Conservation (phyloP, 345 rosid species). For the Gossypium turneri region DNA sequence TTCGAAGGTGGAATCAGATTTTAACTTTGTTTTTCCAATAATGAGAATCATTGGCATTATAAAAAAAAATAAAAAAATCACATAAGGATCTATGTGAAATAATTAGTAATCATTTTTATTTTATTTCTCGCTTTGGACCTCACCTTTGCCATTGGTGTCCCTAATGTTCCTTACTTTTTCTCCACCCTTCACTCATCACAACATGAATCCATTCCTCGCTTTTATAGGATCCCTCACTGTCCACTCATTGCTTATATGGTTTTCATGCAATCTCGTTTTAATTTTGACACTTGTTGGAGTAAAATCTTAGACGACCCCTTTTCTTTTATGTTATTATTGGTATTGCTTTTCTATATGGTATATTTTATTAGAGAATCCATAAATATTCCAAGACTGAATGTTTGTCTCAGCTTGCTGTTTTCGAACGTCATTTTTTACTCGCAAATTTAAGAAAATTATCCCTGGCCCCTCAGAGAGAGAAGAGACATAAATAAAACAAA, state of each 20-base stretch:
- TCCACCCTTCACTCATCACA: conserved; percentile 27
- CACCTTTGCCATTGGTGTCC: conserved; percentile 23
- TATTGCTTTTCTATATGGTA: background rate
- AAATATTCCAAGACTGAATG: background rate
- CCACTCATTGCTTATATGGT: conserved; percentile 25
- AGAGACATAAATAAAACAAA: background rate
- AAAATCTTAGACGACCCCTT: background rate
- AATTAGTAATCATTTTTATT: conserved; percentile 50
- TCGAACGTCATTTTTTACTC: background rate
- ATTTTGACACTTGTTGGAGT: conserved; percentile 21
- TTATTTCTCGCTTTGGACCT: conserved; percentile 38
- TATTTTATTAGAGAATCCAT: background rate
- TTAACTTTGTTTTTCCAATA: conserved; percentile 38
- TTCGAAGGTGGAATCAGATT: conserved; percentile 11
- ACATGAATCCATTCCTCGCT: conserved; percentile 31
- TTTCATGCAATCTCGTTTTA: conserved; percentile 32
- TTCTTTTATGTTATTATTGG: background rate
- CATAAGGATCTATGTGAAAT: conserved; percentile 51
- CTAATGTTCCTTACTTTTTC: conserved; percentile 17
- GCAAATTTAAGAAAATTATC: background rate
- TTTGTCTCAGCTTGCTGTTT: background rate
- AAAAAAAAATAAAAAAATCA: conserved; percentile 33
- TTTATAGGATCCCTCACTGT: conserved; percentile 32
- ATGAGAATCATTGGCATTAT: conserved; percentile 44
- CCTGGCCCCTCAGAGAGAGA: background rate